Percentiles rank a stretch among this genome's conserved stretches.
These are phyloP conservation scores for Tetratostichococcus sp. DNA, from an alignment of 139 green algal genomes.

Conservation along the genomic window DNA sequence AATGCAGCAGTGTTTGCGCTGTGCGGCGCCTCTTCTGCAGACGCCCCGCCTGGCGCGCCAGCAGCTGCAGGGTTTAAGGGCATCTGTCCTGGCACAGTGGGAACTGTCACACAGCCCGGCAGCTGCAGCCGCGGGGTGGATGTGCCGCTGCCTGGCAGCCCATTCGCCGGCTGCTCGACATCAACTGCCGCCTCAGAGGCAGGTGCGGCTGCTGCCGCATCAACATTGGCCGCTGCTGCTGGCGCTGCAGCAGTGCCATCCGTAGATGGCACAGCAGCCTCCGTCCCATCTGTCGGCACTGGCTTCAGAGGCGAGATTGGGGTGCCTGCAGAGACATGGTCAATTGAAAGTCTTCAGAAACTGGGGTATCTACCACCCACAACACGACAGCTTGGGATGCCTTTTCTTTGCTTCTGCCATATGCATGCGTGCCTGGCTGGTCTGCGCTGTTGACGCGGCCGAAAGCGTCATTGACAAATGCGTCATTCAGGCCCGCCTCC, in stretches of 20 bases:
- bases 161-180: neutral
- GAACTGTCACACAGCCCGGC: neutral
- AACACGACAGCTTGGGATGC: too few species aligned
- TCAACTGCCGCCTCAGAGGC: neutral
- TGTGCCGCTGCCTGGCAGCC: neutral
- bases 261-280: neutral
- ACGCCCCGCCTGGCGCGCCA: too few species aligned
- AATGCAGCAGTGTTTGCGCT: too few species aligned
- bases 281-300: neutral
- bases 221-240: neutral
- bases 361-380: too few species aligned
- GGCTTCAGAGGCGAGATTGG: too few species aligned
- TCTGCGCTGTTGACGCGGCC: neutral
- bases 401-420: too few species aligned
- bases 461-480: constrained; percentile 30
- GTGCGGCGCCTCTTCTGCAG: too few species aligned
- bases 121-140: constrained; percentile 7
- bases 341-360: too few species aligned
- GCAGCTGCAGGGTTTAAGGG: too few species aligned
- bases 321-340: too few species aligned
- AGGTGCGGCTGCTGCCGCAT: constrained; percentile 4
- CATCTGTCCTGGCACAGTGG: too few species aligned
- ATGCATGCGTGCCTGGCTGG: too few species aligned
- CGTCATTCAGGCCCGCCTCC: constrained; percentile 51
- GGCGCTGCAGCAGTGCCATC: constrained; percentile 7